Base-by-base conservation (phyloP, 805 yeast species). In the Barnettozyma wickerhamii region DNA sequence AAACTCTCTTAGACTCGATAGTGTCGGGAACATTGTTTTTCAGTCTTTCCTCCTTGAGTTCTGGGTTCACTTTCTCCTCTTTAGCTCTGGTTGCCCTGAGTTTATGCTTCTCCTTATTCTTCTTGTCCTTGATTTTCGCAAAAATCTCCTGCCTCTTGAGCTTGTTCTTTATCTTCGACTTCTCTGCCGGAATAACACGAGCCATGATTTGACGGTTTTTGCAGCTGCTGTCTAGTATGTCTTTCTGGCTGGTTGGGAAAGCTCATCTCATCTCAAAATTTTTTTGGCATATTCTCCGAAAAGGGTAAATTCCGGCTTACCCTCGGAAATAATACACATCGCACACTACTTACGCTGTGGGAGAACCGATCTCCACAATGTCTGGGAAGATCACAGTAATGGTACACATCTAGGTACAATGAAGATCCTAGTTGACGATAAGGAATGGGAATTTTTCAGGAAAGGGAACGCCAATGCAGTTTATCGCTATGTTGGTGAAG, bases 51-150 rank as follows among this genome's bases (percentile, higher is more conserved):
- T 79, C 87, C 58, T 77, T 84, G 43, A 87, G 64, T 50, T 82
- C 88, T 1, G 97, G 96, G 55, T 90, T 84, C 21, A 74, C 77
- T 41, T 82, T 69, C 63, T 93, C 98, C 48, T 83, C 91, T 55
- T 82, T 83, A n/a, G 95, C 93, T 57, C 96, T 75, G 33, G 79
- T 77, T n/a, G 76, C 74, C 50, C 98, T 75, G 59, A 73, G 70
- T 57, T 78, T 79, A 59, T 89, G 96, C 54, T 87, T 78, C 39
- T 75, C 75, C 56, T 85, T 86, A 54, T 82, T 81, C 60, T 78
- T 74, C 46, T 84, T 84, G 56, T 84, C 83, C 62, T 82, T 84
- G 38, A 85, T 57, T 42, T 79, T 77, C 9, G 89, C 83, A 62
- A 75, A 84, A 29, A 87, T 69, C 63, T 84, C 77, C 60, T 86